Percentiles rank a stretch among this genome's conserved stretches.
Conservation (phyloP, 768 basidiomycete species). For the Rhodotorula paludigena region DNA sequence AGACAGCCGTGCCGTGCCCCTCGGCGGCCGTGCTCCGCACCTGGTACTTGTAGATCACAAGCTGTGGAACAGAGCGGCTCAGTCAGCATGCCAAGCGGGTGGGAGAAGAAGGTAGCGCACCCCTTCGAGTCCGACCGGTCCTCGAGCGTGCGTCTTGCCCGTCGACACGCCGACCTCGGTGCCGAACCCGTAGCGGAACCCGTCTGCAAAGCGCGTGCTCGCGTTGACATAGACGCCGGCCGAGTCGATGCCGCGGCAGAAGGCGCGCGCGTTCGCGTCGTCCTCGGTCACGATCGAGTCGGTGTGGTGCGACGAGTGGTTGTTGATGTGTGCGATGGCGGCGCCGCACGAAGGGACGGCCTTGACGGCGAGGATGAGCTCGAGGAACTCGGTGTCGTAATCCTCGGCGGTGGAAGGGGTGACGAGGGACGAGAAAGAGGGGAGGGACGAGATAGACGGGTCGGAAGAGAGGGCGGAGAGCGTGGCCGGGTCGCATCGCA, state of each 20-base stretch:
- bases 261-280: slow-evolving; percentile 57
- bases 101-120: slow-evolving; percentile 16
- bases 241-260: slow-evolving; percentile 82
- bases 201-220: slow-evolving; percentile 92
- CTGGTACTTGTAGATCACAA: slow-evolving; percentile 95
- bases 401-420: slow-evolving; percentile 57
- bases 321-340: slow-evolving; percentile 85
- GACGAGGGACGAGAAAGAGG: slow-evolving; percentile 49
- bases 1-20: slow-evolving; percentile 84
- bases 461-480: slow-evolving; percentile 56
- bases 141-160: slow-evolving; percentile 90
- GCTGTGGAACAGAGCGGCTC: slow-evolving; percentile 50
- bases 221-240: slow-evolving; percentile 93
- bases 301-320: slow-evolving; percentile 90
- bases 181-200: slow-evolving; percentile 92
- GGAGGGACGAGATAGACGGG: slow-evolving; percentile 37
- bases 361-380: slow-evolving; percentile 74
- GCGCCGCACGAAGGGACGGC: slow-evolving; percentile 63
- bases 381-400: slow-evolving; percentile 83
- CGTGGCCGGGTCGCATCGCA: slow-evolving; percentile 71
- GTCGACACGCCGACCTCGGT: slow-evolving; percentile 98
- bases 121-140: slow-evolving; percentile 74
- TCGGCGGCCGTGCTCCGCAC: slow-evolving; percentile 65
- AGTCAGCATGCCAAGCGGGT: background rate
- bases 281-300: slow-evolving; percentile 86